Evolutionary conservation across 2,329 filamentous ascomycete species (phyloP), one percentile per base, ranked within the genome.

Genomic region (Camptophora hylomeconis): DNA sequence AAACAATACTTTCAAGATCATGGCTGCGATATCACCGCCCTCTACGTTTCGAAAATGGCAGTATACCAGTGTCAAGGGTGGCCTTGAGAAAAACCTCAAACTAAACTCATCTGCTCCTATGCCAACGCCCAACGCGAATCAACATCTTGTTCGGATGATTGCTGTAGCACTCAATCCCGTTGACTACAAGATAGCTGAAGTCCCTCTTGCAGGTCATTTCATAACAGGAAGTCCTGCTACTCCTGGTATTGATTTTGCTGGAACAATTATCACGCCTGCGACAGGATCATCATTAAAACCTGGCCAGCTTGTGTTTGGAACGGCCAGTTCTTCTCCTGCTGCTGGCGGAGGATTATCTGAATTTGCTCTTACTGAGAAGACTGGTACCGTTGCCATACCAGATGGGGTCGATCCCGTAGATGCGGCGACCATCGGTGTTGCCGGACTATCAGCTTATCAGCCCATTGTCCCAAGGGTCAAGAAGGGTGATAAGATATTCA

Each of bases 1-100:
- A 51, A 92, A 94, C 7, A 94, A 65, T 9, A 73, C 77, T 20
- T 94, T 75, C 49, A 95, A 65, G 25, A 92, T 72, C n/a, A n/a
- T n/a, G n/a, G n/a, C n/a, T n/a, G n/a, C n/a, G n/a, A n/a, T n/a
- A n/a, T n/a, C n/a, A n/a, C n/a, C n/a, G n/a, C n/a, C n/a, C n/a
- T n/a, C n/a, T n/a, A n/a, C n/a, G n/a, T n/a, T n/a, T n/a, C n/a
- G n/a, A n/a, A n/a, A n/a, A n/a, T 75, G 70, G 69, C 59, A 67
- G 30, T 76, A 67, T 53, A 53, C 44, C 29, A 49, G 45, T 36
- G 54, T 61, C 4, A 36, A 47, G 3, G 56, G 54, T 17, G 60
- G 59, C 20, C 50, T 76, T 2, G 66, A 72, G 33, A 64, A 67
- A 15, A 64, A 66, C 40, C 55, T 76, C 17, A 49, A 53, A 6